A percentile compares a stretch with the other conserved stretches of the same genome.
These are phyloP conservation scores for Nitzschia sp. DNA, from an alignment of 108 stramenopile species.

Conservation along the genomic window DNA sequence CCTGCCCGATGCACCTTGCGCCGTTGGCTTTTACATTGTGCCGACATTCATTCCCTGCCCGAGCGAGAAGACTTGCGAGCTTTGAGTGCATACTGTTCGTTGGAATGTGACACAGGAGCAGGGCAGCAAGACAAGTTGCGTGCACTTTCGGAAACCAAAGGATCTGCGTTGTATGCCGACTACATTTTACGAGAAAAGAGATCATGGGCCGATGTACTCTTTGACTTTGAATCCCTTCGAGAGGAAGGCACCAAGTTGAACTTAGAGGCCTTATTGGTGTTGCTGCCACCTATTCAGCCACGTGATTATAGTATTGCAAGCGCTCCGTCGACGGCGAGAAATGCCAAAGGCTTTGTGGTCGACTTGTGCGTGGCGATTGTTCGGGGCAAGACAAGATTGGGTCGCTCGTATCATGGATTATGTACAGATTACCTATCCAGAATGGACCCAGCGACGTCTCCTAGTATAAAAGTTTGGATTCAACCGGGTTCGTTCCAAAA, in stretches of 20 bases:
- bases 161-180: constrained; percentile 73
- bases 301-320: constrained; percentile 84
- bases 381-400: constrained; percentile 69
- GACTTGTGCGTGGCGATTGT: constrained; percentile 80
- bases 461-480: constrained; percentile 56
- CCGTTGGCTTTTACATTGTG: constrained; percentile 71
- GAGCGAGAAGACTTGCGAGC: constrained; percentile 81
- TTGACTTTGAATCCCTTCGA: constrained; percentile 80
- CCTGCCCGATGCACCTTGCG: constrained; percentile 66
- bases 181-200: constrained; percentile 82
- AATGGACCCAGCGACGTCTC: constrained; percentile 5
- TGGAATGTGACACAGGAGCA: constrained; percentile 38
- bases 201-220: constrained; percentile 77
- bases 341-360: constrained; percentile 43
- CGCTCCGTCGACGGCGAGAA: constrained; percentile 43
- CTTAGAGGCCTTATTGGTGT: constrained; percentile 48
- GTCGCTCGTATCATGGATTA: constrained; percentile 67
- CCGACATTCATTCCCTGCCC: constrained; percentile 74
- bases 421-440: constrained; percentile 68
- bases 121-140: constrained; percentile 68
- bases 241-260: constrained; percentile 38
- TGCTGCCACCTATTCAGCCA: constrained; percentile 70
- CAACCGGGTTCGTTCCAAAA: constrained; percentile 68
- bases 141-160: constrained; percentile 66
- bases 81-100: constrained; percentile 56